These are phyloP conservation scores for Pseudocercospora crystallina DNA, from an alignment of 2,329 filamentous ascomycete genomes.

Conservation along the genomic window DNA sequence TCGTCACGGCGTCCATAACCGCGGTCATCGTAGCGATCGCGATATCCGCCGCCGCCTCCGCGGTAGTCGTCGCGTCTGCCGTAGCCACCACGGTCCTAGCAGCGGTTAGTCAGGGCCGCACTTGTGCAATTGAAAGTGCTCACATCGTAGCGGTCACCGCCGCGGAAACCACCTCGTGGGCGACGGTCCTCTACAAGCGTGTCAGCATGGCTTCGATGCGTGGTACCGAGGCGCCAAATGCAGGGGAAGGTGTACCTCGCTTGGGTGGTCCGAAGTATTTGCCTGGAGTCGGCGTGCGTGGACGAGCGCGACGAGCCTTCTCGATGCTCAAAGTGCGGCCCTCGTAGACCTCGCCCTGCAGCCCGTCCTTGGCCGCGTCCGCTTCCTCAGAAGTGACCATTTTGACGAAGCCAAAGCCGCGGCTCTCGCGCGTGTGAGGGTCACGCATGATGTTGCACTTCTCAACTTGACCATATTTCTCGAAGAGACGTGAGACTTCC, in stretches of 20 bases:
- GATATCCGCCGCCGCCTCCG: conserved; percentile 48
- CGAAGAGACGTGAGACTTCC: conserved; percentile 91
- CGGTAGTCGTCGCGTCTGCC: conserved; percentile 52
- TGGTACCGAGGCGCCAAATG: too few relatives aligned
- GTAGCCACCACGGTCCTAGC: conserved; percentile 34
- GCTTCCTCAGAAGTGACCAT: conserved; percentile 95
- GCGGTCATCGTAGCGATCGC: conserved; percentile 65
- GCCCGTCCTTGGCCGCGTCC: conserved; percentile 91
- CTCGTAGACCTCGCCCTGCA: conserved; percentile 93
- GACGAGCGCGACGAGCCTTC: conserved; percentile 93
- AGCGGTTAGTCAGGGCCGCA: conserved; percentile 1
- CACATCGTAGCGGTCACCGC: conserved; percentile 49
- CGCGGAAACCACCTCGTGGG: conserved; percentile 46
- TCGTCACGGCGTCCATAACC: conserved; percentile 59
- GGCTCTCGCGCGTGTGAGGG: conserved; percentile 96
- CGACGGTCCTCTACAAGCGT: conserved; percentile 44
- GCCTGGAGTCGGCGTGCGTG: conserved; percentile 92
- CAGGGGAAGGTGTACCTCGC: conserved; percentile 48
- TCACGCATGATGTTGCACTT: conserved; percentile 99
- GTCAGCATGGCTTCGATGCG: conserved; percentile 21
- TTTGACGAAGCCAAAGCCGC: conserved; percentile 98
- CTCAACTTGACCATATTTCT: conserved; percentile 98
- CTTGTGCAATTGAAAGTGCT: conserved; percentile 8
- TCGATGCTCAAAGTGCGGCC: conserved; percentile 96
- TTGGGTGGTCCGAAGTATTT: conserved; percentile 99